phyloP scores from a whole-genome alignment of 306 rosid species.

The Citrullus colocynthis region DNA sequence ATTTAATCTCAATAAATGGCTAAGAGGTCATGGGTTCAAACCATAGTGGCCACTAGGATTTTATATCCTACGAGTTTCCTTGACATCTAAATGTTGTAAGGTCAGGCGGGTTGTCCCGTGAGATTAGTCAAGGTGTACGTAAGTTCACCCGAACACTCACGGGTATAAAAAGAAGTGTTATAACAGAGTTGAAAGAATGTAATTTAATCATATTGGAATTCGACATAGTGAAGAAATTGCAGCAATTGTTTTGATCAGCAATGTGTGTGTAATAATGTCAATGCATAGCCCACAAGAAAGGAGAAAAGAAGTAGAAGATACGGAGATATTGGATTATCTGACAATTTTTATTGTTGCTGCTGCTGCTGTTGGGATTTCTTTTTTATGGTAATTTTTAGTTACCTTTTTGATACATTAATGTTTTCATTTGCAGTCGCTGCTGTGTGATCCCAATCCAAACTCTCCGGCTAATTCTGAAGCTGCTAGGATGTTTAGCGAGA shows the following conservation, averaged over 20 bases:
- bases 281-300: not conserved
- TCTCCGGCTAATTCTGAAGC: slow-evolving; percentile 98
- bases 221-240: not conserved
- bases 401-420: not conserved
- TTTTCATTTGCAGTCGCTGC: slow-evolving; percentile 50
- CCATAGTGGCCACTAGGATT: no score
- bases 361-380: no score
- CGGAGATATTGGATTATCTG: not conserved
- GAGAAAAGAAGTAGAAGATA: no score
- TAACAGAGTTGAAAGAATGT: not conserved
- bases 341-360: not conserved
- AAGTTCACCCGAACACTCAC: no score
- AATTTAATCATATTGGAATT: not conserved
- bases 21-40: no score
- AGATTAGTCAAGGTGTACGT: no score
- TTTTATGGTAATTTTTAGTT: no score
- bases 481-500: slow-evolving; percentile 84
- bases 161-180: no score
- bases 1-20: no score
- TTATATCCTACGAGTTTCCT: no score
- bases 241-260: not conserved
- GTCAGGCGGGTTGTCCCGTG: no score
- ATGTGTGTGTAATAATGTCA: not conserved
- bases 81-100: no score
- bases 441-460: slow-evolving; percentile 93